Percentiles rank a stretch among this genome's conserved stretches.
These are phyloP conservation scores for Olyra latifolia DNA, from an alignment of 176 grass and related monocot species.

Conservation along the genomic window DNA sequence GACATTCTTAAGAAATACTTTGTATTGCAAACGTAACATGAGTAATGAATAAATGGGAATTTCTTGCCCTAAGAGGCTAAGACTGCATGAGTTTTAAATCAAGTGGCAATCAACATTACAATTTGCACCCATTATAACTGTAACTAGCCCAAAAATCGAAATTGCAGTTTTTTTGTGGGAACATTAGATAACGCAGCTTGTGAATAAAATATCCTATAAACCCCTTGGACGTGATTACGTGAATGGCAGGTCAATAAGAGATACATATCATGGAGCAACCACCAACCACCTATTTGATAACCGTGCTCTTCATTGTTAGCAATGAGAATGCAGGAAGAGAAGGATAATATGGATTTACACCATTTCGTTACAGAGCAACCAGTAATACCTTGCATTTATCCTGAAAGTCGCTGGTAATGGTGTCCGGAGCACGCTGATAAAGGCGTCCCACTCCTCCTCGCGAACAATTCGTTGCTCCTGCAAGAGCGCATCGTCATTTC, in stretches of 20 bases:
- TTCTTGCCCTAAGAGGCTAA: not conserved
- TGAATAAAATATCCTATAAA: not conserved
- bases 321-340: not conserved
- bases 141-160: not conserved
- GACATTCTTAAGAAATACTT: not conserved
- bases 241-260: not conserved
- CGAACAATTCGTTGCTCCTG: conserved; percentile 73
- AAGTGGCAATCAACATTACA: not conserved
- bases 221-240: not conserved
- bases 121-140: not conserved
- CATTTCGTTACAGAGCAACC: not conserved
- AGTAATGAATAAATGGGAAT: not conserved
- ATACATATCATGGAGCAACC: not conserved
- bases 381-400: conserved; percentile 70
- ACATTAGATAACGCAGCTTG: not conserved
- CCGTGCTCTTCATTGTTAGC: not conserved
- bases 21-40: not conserved
- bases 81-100: not conserved
- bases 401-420: conserved; percentile 80
- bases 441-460: conserved; percentile 76
- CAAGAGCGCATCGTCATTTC: not conserved
- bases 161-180: not conserved
- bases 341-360: not conserved
- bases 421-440: conserved; percentile 56
- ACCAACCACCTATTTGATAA: not conserved